phyloP scores from a whole-genome alignment of 2,329 filamentous ascomycete genomes.

The Clonostachys rhizophaga region DNA sequence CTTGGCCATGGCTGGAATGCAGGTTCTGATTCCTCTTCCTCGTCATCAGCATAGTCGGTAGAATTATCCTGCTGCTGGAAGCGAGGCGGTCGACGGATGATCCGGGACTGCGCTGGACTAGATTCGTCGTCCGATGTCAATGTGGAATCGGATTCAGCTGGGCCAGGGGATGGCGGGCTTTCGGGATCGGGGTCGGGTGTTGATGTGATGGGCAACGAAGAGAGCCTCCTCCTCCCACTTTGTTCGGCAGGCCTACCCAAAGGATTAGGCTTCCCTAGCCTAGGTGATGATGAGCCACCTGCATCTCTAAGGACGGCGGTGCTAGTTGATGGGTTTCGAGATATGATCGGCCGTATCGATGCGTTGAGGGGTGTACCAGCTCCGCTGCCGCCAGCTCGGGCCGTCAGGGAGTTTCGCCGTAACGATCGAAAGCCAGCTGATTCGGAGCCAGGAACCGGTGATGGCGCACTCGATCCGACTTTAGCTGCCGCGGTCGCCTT shows the following conservation, averaged over 20 bases:
- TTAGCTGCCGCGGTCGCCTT: constrained; percentile 59
- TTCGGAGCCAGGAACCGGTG: constrained; percentile 49
- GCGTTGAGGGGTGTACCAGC: constrained; percentile 36
- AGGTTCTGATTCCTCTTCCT: constrained; percentile 49
- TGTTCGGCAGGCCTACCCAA: constrained; percentile 15
- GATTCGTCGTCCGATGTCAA: constrained; percentile 42
- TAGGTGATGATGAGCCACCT: constrained; percentile 17
- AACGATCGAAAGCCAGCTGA: constrained; percentile 43
- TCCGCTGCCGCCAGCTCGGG: constrained; percentile 38
- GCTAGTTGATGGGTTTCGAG: constrained; percentile 42
- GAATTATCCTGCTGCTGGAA: constrained; percentile 34
- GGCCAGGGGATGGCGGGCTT: constrained; percentile 22
- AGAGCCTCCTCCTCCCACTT: constrained; percentile 28
- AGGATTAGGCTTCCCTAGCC: background rate
- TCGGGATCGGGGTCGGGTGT: constrained; percentile 11
- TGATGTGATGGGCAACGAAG: constrained; percentile 35
- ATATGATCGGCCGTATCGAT: constrained; percentile 36
- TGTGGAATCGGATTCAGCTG: constrained; percentile 28
- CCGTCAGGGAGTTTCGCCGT: constrained; percentile 52
- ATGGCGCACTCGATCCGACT: constrained; percentile 51
- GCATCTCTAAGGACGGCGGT: constrained; percentile 32
- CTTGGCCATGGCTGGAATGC: constrained; percentile 45
- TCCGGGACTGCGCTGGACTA: constrained; percentile 51
- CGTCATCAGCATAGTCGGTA: constrained; percentile 44
- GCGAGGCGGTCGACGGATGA: constrained; percentile 54